These are phyloP conservation scores for Ambrosiella xylebori DNA, from an alignment of 2,329 filamentous ascomycete species.

Conservation along the genomic window DNA sequence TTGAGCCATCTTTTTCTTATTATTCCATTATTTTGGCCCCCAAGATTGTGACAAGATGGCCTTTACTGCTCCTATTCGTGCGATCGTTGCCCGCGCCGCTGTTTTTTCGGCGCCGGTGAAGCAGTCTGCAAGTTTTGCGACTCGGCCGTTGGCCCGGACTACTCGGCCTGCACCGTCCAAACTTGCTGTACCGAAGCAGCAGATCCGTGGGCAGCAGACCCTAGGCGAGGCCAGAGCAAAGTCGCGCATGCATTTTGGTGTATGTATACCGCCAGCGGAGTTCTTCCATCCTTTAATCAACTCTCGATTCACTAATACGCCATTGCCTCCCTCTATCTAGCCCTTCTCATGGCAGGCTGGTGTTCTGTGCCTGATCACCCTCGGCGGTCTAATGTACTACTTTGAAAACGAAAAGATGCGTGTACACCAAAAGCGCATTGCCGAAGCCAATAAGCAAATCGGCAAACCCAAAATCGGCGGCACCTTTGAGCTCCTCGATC, in stretches of 20 bases:
- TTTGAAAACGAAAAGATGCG: slow-evolving; percentile 87
- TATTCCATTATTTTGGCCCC: not conserved
- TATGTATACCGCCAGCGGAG: slow-evolving; percentile 19
- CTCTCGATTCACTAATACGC: not conserved
- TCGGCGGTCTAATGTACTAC: slow-evolving; percentile 65
- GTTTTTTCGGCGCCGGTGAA: not conserved
- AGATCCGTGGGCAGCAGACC: slow-evolving; percentile 27
- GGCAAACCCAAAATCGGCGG: slow-evolving; percentile 89
- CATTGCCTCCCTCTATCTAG: slow-evolving; percentile 26
- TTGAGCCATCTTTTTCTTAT: not conserved
- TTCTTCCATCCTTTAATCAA: not conserved
- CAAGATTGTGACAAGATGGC: not conserved
- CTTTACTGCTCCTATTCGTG: not conserved
- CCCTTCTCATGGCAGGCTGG: slow-evolving; percentile 92
- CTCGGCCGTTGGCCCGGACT: slow-evolving; percentile 8
- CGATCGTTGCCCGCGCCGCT: not conserved
- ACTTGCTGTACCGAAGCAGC: not conserved
- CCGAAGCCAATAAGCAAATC: slow-evolving; percentile 82
- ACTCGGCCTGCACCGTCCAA: not conserved
- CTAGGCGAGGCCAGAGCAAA: slow-evolving; percentile 35
- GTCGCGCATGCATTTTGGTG: slow-evolving; percentile 39
- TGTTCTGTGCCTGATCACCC: slow-evolving; percentile 65
- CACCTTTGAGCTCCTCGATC: slow-evolving; percentile 63
- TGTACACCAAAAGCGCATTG: slow-evolving; percentile 74
- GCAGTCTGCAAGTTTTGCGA: slow-evolving; percentile 7